These are phyloP conservation scores for Fraxinus excelsior DNA, from an alignment of 257 asterid species.

Conservation along the genomic window DNA sequence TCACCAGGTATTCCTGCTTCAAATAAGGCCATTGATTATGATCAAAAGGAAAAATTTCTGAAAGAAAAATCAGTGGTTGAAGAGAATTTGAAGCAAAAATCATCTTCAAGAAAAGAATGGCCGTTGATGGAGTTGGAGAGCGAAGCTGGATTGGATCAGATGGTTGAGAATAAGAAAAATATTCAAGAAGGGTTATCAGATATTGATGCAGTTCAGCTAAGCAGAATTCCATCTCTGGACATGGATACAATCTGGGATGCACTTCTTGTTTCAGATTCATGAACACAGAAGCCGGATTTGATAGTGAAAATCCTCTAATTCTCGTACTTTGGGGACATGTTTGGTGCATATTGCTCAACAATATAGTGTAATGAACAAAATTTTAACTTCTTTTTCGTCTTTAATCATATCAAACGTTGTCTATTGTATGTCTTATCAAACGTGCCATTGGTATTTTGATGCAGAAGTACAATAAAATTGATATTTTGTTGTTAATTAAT, in stretches of 20 bases:
- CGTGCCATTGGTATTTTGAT: neutral
- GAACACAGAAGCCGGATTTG: constrained; percentile 27
- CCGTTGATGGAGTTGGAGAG: constrained; percentile 16
- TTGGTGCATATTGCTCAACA: neutral
- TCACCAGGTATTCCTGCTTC: neutral
- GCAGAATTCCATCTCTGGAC: constrained; percentile 83
- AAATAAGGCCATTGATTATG: neutral
- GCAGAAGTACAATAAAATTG: too few relatives aligned
- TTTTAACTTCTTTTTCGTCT: neutral
- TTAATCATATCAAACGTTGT: neutral
- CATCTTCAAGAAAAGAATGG: constrained; percentile 22
- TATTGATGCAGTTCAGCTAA: constrained; percentile 54
- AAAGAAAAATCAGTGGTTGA: neutral
- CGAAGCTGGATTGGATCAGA: constrained; percentile 26
- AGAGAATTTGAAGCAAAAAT: neutral
- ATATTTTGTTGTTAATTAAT: too few relatives aligned
- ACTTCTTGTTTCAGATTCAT: constrained; percentile 60
- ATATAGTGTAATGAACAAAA: neutral
- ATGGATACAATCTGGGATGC: constrained; percentile 95
- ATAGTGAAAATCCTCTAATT: neutral
- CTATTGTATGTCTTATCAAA: neutral
- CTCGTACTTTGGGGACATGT: neutral
- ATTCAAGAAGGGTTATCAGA: constrained; percentile 34
- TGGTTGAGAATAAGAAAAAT: constrained; percentile 32
- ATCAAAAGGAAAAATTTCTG: neutral